Evolutionary conservation across 352 stramenopile genomes (phyloP).

Genomic region (Phytophthora hibernalis): DNA sequence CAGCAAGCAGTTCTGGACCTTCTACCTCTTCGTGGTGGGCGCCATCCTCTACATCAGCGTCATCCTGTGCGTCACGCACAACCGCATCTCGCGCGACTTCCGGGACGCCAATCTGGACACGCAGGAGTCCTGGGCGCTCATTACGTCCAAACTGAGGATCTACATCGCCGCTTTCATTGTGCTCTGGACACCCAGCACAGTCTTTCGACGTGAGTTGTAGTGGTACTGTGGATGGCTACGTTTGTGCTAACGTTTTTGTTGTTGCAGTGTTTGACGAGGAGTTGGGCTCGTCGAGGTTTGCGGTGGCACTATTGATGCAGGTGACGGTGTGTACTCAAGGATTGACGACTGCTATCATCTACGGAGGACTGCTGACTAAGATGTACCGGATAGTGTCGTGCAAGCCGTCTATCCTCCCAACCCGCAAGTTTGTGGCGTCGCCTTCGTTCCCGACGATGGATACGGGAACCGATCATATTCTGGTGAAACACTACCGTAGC

Average conservation of each 20-base stretch:
- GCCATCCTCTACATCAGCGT: conserved; percentile 73
- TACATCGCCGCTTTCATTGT: conserved; percentile 80
- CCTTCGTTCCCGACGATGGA: conserved; percentile 43
- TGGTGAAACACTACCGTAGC: conserved; percentile 49
- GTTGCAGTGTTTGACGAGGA: conserved; percentile 51
- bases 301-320: conserved; percentile 72
- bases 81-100: conserved; percentile 52
- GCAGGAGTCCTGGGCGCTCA: conserved; percentile 65
- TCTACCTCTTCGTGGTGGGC: conserved; percentile 73
- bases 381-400: conserved; percentile 38
- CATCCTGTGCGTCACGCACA: conserved; percentile 70
- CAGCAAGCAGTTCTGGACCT: conserved; percentile 55
- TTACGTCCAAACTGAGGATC: conserved; percentile 69
- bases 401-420: conserved; percentile 23
- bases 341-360: conserved; percentile 72
- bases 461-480: conserved; percentile 23
- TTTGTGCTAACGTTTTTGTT: conserved; percentile 17
- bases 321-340: conserved; percentile 66
- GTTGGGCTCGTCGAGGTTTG: conserved; percentile 53
- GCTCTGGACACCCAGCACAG: conserved; percentile 66
- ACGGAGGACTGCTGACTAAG: conserved; percentile 58
- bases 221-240: background rate
- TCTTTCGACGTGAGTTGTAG: conserved; percentile 64
- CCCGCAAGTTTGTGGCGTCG: conserved; percentile 46
- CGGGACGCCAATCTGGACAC: conserved; percentile 69